phyloP scores from a whole-genome alignment of 78 protist species.

The Bigelowiella natans region DNA sequence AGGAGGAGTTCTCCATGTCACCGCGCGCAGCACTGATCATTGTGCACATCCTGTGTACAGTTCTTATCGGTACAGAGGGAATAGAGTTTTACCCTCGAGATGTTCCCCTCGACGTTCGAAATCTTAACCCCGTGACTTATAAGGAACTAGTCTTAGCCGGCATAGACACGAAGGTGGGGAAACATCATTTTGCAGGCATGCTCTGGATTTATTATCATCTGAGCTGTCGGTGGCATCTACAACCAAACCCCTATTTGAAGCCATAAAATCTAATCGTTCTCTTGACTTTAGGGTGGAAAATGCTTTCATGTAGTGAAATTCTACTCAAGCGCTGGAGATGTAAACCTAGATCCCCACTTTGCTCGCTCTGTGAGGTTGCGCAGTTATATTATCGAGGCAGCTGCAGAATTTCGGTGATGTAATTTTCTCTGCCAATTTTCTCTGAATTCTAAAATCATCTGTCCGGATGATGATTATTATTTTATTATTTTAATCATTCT shows the following conservation, averaged over 20 bases:
- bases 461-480: too few relatives aligned
- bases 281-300: neutral
- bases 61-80: too few relatives aligned
- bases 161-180: neutral
- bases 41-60: too few relatives aligned
- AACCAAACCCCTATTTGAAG: neutral
- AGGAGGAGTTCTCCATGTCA: too few relatives aligned
- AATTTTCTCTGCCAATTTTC: neutral
- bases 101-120: neutral
- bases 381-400: neutral
- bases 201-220: too few relatives aligned
- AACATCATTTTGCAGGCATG: too few relatives aligned
- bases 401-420: neutral
- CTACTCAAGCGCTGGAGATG: neutral
- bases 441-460: neutral
- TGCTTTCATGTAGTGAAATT: neutral
- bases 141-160: neutral
- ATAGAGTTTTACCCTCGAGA: neutral
- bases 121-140: neutral
- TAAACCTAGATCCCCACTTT: neutral
- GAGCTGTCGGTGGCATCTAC: too few relatives aligned
- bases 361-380: neutral
- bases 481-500: too few relatives aligned
- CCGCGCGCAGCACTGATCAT: too few relatives aligned
- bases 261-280: neutral